Conservation (phyloP, 192 early-diverging fungal genomes). For the Coemansia sp. region DNA sequence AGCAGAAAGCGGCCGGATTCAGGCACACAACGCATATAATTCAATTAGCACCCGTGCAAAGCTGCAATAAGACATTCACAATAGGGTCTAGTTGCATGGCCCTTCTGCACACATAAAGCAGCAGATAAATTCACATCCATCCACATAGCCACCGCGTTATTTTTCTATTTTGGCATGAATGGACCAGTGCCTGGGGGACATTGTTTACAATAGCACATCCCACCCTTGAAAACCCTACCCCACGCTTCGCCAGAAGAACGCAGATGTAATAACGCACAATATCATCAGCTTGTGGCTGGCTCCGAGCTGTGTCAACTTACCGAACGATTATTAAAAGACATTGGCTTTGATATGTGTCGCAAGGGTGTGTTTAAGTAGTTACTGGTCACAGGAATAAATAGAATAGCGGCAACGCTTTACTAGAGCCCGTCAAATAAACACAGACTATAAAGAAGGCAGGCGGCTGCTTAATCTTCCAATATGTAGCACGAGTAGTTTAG, state of each 20-base stretch:
- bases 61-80: background rate
- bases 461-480: too few relatives aligned
- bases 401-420: background rate
- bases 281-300: background rate
- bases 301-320: slow-evolving; percentile 20
- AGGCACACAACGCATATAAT: background rate
- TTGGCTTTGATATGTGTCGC: slow-evolving; percentile 11
- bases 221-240: background rate
- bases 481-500: background rate
- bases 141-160: background rate
- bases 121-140: background rate
- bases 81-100: background rate
- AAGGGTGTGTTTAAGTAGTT: background rate
- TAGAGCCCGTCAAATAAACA: too few relatives aligned
- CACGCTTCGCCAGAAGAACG: background rate
- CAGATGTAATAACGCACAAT: background rate
- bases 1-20: background rate
- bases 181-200: background rate
- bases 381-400: background rate
- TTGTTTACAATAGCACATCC: slow-evolving; percentile 1
- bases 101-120: background rate
- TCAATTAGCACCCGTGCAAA: background rate
- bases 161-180: background rate
- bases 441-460: too few relatives aligned
- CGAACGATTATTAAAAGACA: slow-evolving; percentile 20